Conservation (phyloP, 2,329 filamentous ascomycete species). For the Paecilomyces dactylethromorphus region DNA sequence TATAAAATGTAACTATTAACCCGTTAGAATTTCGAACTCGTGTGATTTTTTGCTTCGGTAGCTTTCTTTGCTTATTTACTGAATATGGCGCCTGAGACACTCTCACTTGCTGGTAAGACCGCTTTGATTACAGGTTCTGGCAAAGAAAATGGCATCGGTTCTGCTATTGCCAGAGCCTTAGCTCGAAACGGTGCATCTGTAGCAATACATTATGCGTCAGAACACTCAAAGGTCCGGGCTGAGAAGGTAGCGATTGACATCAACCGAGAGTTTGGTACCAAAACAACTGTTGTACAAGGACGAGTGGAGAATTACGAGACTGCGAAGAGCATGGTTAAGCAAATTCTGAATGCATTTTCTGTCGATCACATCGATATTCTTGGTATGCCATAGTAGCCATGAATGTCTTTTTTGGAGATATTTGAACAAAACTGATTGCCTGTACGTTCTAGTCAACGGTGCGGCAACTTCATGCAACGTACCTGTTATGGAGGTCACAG, state of each 20-base stretch:
- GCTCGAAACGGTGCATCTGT: constrained; percentile 21
- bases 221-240: constrained; percentile 10
- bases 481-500: constrained; percentile 4
- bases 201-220: constrained; percentile 20
- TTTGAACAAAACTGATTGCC: not conserved
- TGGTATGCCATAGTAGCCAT: constrained; percentile 8
- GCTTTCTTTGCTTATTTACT: not conserved
- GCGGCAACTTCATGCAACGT: constrained; percentile 8
- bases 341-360: constrained; percentile 4
- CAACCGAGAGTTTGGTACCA: constrained; percentile 6
- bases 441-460: constrained; percentile 14
- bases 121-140: constrained; percentile 33
- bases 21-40: not conserved
- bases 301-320: constrained; percentile 11
- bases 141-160: constrained; percentile 27
- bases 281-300: constrained; percentile 14
- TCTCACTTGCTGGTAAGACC: constrained; percentile 27
- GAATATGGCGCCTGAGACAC: constrained; percentile 11
- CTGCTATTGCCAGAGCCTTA: constrained; percentile 23
- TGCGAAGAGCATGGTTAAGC: constrained; percentile 8
- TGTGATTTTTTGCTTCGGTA: not conserved
- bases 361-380: constrained; percentile 16
- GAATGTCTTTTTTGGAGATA: not conserved
- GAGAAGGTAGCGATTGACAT: constrained; percentile 10
- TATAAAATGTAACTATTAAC: not conserved